Evolutionary conservation across 768 basidiomycete species (phyloP).

Genomic region (Russula ochroleuca): DNA sequence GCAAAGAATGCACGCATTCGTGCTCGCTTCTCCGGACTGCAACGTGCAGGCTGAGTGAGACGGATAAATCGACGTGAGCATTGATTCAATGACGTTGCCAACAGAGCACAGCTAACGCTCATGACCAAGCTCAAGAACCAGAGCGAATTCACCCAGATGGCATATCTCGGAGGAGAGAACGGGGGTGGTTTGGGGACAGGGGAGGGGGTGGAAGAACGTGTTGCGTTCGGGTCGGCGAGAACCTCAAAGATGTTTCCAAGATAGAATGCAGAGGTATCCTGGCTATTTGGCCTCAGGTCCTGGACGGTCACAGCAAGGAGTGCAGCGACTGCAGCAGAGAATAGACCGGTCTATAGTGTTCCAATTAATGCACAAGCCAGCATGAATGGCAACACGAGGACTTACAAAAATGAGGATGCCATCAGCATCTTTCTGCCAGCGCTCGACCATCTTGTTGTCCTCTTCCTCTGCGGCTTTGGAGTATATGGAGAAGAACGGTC

Average conservation of each 20-base stretch:
- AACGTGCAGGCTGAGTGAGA: background rate
- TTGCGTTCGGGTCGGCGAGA: background rate
- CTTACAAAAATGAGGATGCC: background rate
- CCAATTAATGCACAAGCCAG: too few species aligned
- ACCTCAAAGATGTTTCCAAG: background rate
- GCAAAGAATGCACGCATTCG: conserved; percentile 6
- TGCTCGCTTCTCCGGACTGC: conserved; percentile 6
- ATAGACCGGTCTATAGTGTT: background rate
- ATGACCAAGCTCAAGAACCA: conserved; percentile 15
- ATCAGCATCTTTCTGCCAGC: background rate
- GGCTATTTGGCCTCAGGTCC: background rate
- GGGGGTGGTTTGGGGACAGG: background rate
- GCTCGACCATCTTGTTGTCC: background rate
- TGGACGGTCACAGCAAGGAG: background rate
- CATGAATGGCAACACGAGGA: background rate
- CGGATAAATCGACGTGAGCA: background rate
- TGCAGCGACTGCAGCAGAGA: background rate
- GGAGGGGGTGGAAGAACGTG: background rate
- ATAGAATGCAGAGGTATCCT: background rate
- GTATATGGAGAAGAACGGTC: background rate
- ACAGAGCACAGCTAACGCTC: background rate
- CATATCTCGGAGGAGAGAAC: conserved; percentile 1
- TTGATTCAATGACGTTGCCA: conserved; percentile 4
- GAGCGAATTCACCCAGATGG: conserved; percentile 1
- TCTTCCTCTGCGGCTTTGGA: background rate